Evolutionary conservation across 2,329 filamentous ascomycete genomes (phyloP), one percentile per base, ranked within the genome.

Genomic region (Cytospora mali): DNA sequence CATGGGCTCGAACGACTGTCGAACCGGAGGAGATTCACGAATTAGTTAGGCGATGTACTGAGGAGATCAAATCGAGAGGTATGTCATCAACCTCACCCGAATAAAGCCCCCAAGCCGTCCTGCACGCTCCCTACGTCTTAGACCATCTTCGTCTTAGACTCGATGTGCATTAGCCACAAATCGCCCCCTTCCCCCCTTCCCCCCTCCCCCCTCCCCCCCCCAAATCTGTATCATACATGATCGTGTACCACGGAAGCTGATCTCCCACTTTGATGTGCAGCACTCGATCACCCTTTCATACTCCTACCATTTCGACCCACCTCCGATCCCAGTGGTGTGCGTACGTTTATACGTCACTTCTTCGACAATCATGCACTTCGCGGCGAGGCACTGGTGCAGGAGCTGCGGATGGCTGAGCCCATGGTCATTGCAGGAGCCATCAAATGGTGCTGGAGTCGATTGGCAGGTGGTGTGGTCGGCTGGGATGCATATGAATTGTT

Each of bases 401-500:
- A 99, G 78, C 80, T 99, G 69, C 91, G 93, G 66, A 88, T 99
- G 79, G 92, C 91, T 28, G 94, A 97, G 76, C 93, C 94, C 64
- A 92, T 97, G 89, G 94, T 96, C 62, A 85, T 99, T 59, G 93
- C 93, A 67, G 95, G 93, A 70, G 93, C 97, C 49, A 83, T 95
- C 68, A 99, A 98, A 80, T 99, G 95, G 95, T 98, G 94, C 76
- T 99, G 95, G 95, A 93, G 92, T 74, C 87, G 95, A 77, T 81
- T 99, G 56, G 87, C 90, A 49, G 92, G 93, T 64, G 95, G 95
- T 71, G 88, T 99, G 16, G 93, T 99, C 39, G 93, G 92, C 62
- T 98, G 95, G 95, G 93, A 97, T 71, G 92, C 92, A 49, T 99
- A 99, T 73, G 93, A 98, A 74, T 84, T 96, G 25, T 99, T 99